Base-by-base conservation (phyloP, 306 rosid genomes). In the Vigna angularis region DNA sequence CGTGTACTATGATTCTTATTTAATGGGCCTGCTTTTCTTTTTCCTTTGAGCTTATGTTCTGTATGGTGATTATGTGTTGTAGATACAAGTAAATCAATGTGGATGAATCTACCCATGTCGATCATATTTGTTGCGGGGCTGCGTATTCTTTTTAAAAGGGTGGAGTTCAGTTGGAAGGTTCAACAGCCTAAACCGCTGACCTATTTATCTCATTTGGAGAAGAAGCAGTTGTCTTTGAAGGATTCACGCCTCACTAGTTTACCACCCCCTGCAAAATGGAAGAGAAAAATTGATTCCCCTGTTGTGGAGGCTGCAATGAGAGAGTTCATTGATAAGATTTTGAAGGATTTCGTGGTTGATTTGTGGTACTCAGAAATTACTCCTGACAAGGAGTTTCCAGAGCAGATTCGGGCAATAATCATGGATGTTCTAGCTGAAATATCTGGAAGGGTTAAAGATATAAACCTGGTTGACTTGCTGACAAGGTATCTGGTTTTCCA, bases 81-180 rank as follows among this genome's bases (percentile, higher is more conserved):
- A 96, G 99, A 93, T 87, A 91, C 99, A 26, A 96, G 98, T 86
- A 91, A 90, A 79, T 93, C 99, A 24, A 91, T 91, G 96, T 93
- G 96, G 98, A 87, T 93, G 97, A 96, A 96, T 83, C 45, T 93
- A 18, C 99, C 99, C 2, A 79, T 90, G 81, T 79, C 99, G 14
- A 80, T 96, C 85, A 84, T 96, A 47, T 80, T 96, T 38, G 92
- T 89, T 73, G 87, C 77, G 68, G 93, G 83, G n/a, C 24, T 96
- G 56, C 93, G 94, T 7, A 74, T 90, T 84, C 80, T 96, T 61
- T 77, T 93, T 40, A 90, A 83, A 47, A 89, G 85, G 22, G 89
- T 91, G 78, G 98, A 96, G 45, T 93, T 96, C 73, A 88, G 77
- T 10, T 84, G 94, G 92, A 96, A 96, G 90, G 89, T 80, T 86